These are phyloP conservation scores for Rhizopogon salebrosus DNA, from an alignment of 768 basidiomycete species.

Conservation along the genomic window DNA sequence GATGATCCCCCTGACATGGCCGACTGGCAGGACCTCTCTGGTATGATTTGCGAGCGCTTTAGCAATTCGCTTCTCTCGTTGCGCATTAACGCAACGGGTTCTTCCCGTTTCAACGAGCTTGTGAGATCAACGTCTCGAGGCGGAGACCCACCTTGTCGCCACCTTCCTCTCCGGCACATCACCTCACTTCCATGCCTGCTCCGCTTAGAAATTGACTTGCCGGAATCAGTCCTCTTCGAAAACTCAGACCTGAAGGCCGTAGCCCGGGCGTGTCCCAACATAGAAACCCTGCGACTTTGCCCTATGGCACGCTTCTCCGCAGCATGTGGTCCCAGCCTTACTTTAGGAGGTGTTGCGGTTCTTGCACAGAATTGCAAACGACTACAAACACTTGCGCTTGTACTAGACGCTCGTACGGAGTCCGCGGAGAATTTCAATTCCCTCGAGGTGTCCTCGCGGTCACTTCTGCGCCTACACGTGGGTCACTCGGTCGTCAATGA, in stretches of 20 bases:
- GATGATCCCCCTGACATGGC: conserved; percentile 73
- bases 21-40: conserved; percentile 73
- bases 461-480: conserved; percentile 65
- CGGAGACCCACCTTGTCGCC: conserved; percentile 51
- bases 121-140: conserved; percentile 69
- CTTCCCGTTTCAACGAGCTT: conserved; percentile 77
- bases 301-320: conserved; percentile 62
- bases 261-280: conserved; percentile 57
- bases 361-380: conserved; percentile 54
- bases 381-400: conserved; percentile 61
- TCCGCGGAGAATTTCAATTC: conserved; percentile 41
- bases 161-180: conserved; percentile 58
- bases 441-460: conserved; percentile 51
- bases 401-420: conserved; percentile 52
- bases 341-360: conserved; percentile 56
- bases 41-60: conserved; percentile 59
- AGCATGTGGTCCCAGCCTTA: conserved; percentile 48
- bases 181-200: conserved; percentile 46
- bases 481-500: conserved; percentile 73
- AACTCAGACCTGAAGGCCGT: conserved; percentile 55
- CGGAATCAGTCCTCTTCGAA: conserved; percentile 66
- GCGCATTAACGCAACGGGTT: conserved; percentile 58
- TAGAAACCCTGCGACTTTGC: conserved; percentile 66
- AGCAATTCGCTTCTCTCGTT: conserved; percentile 53
- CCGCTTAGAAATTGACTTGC: conserved; percentile 74